Evolutionary conservation across 164 flowering plant species (phyloP), one percentile per base, ranked within the genome.

Genomic region (Cinnamomum chago): DNA sequence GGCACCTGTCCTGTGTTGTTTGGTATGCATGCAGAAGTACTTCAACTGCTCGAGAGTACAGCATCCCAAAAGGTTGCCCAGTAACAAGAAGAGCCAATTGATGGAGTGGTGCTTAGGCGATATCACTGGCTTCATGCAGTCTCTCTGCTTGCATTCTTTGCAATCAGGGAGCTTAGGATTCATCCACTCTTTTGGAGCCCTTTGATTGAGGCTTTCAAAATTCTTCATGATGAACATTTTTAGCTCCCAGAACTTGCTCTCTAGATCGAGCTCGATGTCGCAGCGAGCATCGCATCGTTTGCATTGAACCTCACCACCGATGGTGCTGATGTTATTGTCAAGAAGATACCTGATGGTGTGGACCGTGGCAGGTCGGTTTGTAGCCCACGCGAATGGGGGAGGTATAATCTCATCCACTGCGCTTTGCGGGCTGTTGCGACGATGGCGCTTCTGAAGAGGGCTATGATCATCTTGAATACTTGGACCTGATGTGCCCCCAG

Each of bases 281-380:
- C 74, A 85, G 2, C 10, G 14, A 2, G 47, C 22, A 64, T 91
- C 86, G 74, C 98, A 94, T 6, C 72, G 58, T 81, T 84, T 89
- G 92, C 98, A 92, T 62, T 87, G 84, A 2, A 90, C 85, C 2
- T 85, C 84, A 0, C 98, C 97, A 3, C 73, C 11, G 24, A 92
- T 81, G 1, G 62, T 68, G 0, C 5, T 3, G 4, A 92, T 85
- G 6, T 78, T 73, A 0, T 23, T 79, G 0, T 75, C 4, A 2
- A 67, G 0, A 10, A 94, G 79, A 55, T 81, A 4, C 0, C 68
- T 10, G 2, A 85, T 33, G 33, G 68, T 68, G 50, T 73, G 35
- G 14, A 73, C 30, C 14, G 17, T 51, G 4, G 75, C 75, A 1
- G 58, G 52, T 4, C 62, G 20, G 15, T 73, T 24, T 3, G 75